Evolutionary conservation across 2,329 filamentous ascomycete genomes (phyloP), one percentile per base, ranked within the genome.

Genomic region (Albophoma yamanashiensis): DNA sequence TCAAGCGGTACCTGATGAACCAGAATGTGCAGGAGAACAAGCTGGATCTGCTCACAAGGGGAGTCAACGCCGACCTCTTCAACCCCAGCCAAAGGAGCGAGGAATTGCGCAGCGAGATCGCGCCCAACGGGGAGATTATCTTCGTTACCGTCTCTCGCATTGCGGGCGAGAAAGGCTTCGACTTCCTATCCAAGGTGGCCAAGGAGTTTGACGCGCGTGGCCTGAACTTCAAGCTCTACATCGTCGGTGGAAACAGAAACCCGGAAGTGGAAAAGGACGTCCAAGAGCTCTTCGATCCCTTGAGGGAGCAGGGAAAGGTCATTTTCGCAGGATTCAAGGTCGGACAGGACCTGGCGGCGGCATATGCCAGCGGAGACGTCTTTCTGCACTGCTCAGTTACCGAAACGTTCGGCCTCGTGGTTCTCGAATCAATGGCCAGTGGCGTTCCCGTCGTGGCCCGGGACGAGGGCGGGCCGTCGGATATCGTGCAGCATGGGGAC

Each of bases 341-440:
- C 0, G 86, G 86, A 14, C 78, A 79, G 57, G 78, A 79, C 2
- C 76, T 89, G 11, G 86, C 85, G n/a, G 75, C 78, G n/a, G 81
- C 83, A 12, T 90, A 89, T 64, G 86, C 87, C 2, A 83, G 82
- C 4, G 86, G 82, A 0, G 86, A 89, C 67, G 65, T 89, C n/a
- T 89, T 89, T 67, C 72, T 89, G 17, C 86, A 89, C 72, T 88
- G 85, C 72, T 89, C 84, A 27, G 76, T 89, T 60, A 89, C 86
- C 0, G 87, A 89, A 71, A 89, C 87, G 0, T 89, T 89, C 69
- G 87, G 87, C 0, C 75, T 89, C 12, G 86, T 89, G 0, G 86
- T 89, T 1, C 75, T 89, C 2, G 87, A 89, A 70, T 83, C 84
- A 3, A 89, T 89, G 86, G 86, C 86, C 0, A 88, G 85, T 63